Evolutionary conservation across 108 stramenopile species (phyloP).

Genomic region (Conticribra guillardii): DNA sequence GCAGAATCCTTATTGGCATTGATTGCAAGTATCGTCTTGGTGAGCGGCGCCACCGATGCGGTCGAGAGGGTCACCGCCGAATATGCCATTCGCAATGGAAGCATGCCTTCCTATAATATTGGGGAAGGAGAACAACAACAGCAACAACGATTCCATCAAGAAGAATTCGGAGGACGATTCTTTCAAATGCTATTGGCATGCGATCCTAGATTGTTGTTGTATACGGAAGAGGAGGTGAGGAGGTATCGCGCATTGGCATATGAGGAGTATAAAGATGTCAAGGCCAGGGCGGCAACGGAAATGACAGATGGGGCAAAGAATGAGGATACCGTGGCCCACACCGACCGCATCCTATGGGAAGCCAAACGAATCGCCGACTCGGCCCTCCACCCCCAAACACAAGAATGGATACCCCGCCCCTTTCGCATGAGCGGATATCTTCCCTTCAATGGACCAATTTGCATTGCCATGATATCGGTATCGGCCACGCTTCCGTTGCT

Average conservation of each 20-base stretch:
- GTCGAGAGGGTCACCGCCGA: too few species aligned
- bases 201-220: conserved; percentile 67
- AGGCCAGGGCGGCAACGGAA: conserved; percentile 12
- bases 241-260: conserved; percentile 48
- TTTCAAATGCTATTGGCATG: conserved; percentile 83
- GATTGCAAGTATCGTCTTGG: too few species aligned
- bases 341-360: too few species aligned
- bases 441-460: conserved; percentile 77
- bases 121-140: too few species aligned
- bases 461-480: conserved; percentile 60
- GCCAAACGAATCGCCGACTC: conserved; percentile 42
- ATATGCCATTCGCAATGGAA: too few species aligned
- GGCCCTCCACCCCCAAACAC: conserved; percentile 93
- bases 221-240: conserved; percentile 54
- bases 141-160: too few species aligned
- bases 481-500: conserved; percentile 54
- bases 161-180: too few species aligned
- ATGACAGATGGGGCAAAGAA: too few species aligned
- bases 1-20: too few species aligned
- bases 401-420: conserved; percentile 76
- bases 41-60: too few species aligned
- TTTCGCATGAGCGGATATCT: conserved; percentile 81
- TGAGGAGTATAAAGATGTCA: conserved; percentile 23
- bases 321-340: too few species aligned
- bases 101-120: too few species aligned